Percentiles rank a stretch among this genome's conserved stretches.
phyloP scores from a whole-genome alignment of 2,329 filamentous ascomycete species.

The Sporothrix brunneoviolacea region DNA sequence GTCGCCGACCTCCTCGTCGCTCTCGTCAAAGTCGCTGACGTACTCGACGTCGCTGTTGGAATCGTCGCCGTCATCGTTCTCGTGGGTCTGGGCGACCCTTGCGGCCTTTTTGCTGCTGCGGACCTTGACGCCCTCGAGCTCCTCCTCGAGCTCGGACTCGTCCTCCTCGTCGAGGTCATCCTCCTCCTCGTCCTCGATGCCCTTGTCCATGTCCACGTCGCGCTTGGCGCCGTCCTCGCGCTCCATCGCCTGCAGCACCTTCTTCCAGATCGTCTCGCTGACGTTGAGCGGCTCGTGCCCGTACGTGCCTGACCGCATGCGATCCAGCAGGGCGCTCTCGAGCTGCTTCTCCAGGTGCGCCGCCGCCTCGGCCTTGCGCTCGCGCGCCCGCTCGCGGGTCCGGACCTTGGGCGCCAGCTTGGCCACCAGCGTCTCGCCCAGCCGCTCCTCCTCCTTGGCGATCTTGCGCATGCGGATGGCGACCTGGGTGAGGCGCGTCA shows the following conservation, averaged over 20 bases:
- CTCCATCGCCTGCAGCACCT: slow-evolving; percentile 87
- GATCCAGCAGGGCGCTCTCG: slow-evolving; percentile 87
- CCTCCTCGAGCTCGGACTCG: slow-evolving; percentile 67
- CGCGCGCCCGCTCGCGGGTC: slow-evolving; percentile 65
- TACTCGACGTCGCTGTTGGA: slow-evolving; percentile 75
- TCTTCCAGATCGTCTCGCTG: slow-evolving; percentile 93
- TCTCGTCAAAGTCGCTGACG: slow-evolving; percentile 82
- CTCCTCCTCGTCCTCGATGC: slow-evolving; percentile 71
- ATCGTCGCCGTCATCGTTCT: slow-evolving; percentile 57
- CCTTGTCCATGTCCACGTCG: slow-evolving; percentile 84
- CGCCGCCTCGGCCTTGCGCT: slow-evolving; percentile 64
- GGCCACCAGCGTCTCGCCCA: slow-evolving; percentile 83
- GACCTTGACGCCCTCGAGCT: slow-evolving; percentile 40
- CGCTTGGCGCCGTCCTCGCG: slow-evolving; percentile 73
- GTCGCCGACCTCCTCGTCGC: slow-evolving; percentile 70
- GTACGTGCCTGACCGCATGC: slow-evolving; percentile 85
- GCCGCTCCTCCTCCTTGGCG: slow-evolving; percentile 78
- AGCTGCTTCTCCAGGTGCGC: slow-evolving; percentile 95
- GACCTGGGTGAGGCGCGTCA: slow-evolving; percentile 88
- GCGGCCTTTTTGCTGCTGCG: neutral
- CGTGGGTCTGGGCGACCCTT: slow-evolving; percentile 7
- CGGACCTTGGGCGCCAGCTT: slow-evolving; percentile 87
- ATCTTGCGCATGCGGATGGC: slow-evolving; percentile 72
- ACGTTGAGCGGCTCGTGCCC: slow-evolving; percentile 93
- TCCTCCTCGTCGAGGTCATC: slow-evolving; percentile 59